Conservation (phyloP, 73 alveolate genomes). For the Paraurostyla sp. region DNA sequence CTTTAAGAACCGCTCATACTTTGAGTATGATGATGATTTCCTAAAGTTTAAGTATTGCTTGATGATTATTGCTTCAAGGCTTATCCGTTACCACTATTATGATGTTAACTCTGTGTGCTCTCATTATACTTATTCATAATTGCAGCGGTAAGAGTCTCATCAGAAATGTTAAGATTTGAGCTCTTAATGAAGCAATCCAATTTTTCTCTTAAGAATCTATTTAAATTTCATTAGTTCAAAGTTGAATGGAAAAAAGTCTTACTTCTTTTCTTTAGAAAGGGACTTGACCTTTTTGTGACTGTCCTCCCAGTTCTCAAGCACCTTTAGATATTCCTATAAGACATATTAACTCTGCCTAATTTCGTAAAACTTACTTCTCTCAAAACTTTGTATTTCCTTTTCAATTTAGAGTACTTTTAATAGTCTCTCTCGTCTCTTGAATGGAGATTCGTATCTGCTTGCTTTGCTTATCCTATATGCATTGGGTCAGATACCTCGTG, state of each 20-base stretch:
- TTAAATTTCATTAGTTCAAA: not conserved
- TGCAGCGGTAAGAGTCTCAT: conserved; percentile 32
- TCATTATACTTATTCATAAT: conserved; percentile 1
- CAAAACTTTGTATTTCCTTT: not conserved
- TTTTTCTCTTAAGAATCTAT: conserved; percentile 27
- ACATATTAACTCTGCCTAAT: no score
- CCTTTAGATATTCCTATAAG: conserved; percentile 27
- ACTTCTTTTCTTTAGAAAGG: conserved; percentile 40
- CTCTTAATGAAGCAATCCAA: not conserved
- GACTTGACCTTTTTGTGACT: conserved; percentile 10
- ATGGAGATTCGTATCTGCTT: conserved; percentile 7
- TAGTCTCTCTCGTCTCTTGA: conserved; percentile 16
- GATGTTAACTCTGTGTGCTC: not conserved
- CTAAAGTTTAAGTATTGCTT: not conserved
- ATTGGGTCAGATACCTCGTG: not conserved
- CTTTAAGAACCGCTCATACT: not conserved
- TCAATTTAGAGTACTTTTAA: conserved; percentile 16
- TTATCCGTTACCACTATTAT: not conserved
- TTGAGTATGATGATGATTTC: no score
- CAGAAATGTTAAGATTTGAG: not conserved
- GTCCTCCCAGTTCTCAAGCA: conserved; percentile 49
- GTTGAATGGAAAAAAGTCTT: not conserved
- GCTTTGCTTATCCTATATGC: conserved; percentile 4
- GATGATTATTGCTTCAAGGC: no score
- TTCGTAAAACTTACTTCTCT: conserved; percentile 26